Percentiles rank a stretch among this genome's conserved stretches.
These are phyloP conservation scores for Rhizopogon vesiculosus DNA, from an alignment of 768 basidiomycete genomes.

Conservation along the genomic window DNA sequence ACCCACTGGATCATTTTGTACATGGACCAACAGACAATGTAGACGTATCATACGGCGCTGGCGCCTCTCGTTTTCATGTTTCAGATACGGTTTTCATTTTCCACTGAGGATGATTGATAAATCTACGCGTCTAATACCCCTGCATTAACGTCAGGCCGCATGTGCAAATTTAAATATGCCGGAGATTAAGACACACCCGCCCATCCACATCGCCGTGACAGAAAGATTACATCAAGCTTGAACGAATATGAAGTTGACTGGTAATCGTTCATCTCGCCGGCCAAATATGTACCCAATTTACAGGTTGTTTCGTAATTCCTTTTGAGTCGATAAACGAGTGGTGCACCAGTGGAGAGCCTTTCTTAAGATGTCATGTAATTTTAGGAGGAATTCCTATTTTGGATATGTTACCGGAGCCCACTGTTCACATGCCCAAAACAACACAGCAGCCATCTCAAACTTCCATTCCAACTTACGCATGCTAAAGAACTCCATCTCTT, in stretches of 20 bases:
- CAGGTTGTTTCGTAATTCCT: no score
- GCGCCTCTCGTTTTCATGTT: neutral
- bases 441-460: neutral
- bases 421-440: neutral
- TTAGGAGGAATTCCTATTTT: neutral
- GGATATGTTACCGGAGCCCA: slow-evolving; percentile 1
- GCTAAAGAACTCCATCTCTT: neutral
- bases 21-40: neutral
- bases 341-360: no score
- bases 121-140: no score
- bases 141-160: no score
- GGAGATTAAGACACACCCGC: no score
- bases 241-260: no score
- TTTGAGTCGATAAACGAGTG: no score
- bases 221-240: no score
- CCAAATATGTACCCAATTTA: no score
- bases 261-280: no score
- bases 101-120: neutral
- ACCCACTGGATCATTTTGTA: neutral
- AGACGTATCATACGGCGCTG: neutral
- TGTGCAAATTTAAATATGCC: no score
- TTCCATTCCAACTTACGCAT: neutral
- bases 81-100: neutral
- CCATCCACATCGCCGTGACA: no score
- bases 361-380: neutral